phyloP scores from a whole-genome alignment of 1,284 basidiomycete species.

The Ustilago tritici region DNA sequence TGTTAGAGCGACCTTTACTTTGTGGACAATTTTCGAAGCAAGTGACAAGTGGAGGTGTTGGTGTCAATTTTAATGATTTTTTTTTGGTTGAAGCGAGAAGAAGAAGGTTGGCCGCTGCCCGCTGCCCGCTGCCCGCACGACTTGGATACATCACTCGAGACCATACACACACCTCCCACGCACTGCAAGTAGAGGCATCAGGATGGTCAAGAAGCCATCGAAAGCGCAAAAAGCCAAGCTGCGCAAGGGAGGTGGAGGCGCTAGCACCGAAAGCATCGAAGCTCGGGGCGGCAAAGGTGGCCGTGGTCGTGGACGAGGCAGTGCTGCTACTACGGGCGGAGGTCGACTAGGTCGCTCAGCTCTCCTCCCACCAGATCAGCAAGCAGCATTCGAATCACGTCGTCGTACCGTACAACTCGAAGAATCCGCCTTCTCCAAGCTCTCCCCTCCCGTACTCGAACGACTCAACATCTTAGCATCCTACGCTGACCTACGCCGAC shows the following conservation, averaged over 20 bases:
- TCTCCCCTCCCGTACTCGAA: constrained; percentile 51
- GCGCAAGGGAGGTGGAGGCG: constrained; percentile 21
- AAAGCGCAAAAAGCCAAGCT: constrained; percentile 50
- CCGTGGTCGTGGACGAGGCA: constrained; percentile 23
- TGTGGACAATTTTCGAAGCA: neutral
- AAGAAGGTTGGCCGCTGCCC: neutral
- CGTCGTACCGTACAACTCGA: constrained; percentile 42
- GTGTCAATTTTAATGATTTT: constrained; percentile 13
- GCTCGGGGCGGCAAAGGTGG: constrained; percentile 18
- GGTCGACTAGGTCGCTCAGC: constrained; percentile 27
- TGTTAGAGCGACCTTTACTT: constrained; percentile 7
- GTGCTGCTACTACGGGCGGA: constrained; percentile 5
- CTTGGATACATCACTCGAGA: neutral
- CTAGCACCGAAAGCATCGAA: constrained; percentile 12
- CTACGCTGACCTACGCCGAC: constrained; percentile 44
- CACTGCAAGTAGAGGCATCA: neutral
- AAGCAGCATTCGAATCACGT: constrained; percentile 41
- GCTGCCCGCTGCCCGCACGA: neutral
- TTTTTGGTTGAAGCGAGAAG: constrained; percentile 2
- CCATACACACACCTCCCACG: neutral
- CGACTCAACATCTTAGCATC: constrained; percentile 53
- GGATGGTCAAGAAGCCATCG: constrained; percentile 51
- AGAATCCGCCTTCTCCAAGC: constrained; percentile 58
- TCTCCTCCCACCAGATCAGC: constrained; percentile 40
- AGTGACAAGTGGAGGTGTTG: constrained; percentile 32